A percentile compares a stretch with the other conserved stretches of the same genome.
Conservation (phyloP, 108 stramenopile genomes). For the Pseudonitzschia pungens region DNA sequence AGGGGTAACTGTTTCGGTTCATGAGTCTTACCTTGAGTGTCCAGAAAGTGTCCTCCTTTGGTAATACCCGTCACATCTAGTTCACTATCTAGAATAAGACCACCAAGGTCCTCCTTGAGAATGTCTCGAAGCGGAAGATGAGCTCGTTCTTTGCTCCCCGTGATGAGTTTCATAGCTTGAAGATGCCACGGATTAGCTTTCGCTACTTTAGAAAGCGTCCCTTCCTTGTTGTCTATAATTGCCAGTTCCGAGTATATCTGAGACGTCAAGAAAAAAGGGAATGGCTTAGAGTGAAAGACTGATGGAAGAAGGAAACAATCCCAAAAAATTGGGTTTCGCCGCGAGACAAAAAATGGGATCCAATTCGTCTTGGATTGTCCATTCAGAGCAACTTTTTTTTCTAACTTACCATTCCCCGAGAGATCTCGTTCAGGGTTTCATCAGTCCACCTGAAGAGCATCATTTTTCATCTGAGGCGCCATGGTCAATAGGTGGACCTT, state of each 20-base stretch:
- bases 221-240: conserved; percentile 46
- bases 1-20: too few species aligned
- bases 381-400: not conserved
- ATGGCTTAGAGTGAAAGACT: not conserved
- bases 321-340: not conserved
- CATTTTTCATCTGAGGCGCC: not conserved
- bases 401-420: conserved; percentile 18
- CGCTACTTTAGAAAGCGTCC: conserved; percentile 29
- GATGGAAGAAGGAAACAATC: not conserved
- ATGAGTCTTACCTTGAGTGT: conserved; percentile 44
- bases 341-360: not conserved
- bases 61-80: conserved; percentile 41
- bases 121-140: conserved; percentile 45
- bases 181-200: conserved; percentile 54
- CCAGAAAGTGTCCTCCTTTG: conserved; percentile 33
- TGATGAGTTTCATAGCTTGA: conserved; percentile 48
- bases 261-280: not conserved
- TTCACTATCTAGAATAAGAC: conserved; percentile 33
- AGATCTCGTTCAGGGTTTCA: conserved; percentile 18
- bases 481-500: not conserved
- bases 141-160: conserved; percentile 52
- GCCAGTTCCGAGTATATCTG: conserved; percentile 39
- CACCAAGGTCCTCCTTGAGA: conserved; percentile 40
- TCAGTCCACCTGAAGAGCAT: conserved; percentile 9
- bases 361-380: not conserved